These are phyloP conservation scores for Paecilomyces niveus DNA, from an alignment of 2,329 filamentous ascomycete species.

Conservation along the genomic window DNA sequence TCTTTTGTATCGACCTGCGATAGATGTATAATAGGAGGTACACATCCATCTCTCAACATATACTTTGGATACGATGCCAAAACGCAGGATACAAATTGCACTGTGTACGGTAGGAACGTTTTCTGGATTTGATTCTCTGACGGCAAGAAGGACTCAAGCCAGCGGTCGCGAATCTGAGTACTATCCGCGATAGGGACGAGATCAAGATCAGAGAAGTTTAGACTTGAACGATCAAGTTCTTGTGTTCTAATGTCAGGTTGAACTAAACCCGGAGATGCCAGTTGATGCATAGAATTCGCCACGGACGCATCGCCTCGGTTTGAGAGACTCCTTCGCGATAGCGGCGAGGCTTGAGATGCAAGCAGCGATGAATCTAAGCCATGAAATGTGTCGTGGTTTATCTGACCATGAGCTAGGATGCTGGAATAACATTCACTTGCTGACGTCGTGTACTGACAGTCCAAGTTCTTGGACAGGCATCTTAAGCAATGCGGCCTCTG, in stretches of 20 bases:
- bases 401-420: neutral
- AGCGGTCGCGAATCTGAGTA: constrained; percentile 19
- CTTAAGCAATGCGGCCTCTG: constrained; percentile 5
- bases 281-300: neutral
- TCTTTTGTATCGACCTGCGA: constrained; percentile 8
- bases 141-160: constrained; percentile 17
- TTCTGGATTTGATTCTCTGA: constrained; percentile 13
- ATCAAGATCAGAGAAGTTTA: constrained; percentile 10
- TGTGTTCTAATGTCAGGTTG: constrained; percentile 3
- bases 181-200: constrained; percentile 12
- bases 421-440: neutral
- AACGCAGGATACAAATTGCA: constrained; percentile 17
- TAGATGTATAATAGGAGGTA: constrained; percentile 19
- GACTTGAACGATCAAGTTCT: neutral
- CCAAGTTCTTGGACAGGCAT: constrained; percentile 3
- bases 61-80: constrained; percentile 17
- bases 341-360: neutral
- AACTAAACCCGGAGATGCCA: constrained; percentile 1
- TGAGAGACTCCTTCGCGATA: neutral
- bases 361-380: neutral
- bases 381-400: neutral
- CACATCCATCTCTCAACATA: constrained; percentile 10
- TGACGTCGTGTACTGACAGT: constrained; percentile 4
- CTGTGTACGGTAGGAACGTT: constrained; percentile 12
- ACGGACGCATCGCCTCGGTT: neutral